phyloP scores from a whole-genome alignment of 371 early-diverging fungal genomes.

The Mucor piriformis region DNA sequence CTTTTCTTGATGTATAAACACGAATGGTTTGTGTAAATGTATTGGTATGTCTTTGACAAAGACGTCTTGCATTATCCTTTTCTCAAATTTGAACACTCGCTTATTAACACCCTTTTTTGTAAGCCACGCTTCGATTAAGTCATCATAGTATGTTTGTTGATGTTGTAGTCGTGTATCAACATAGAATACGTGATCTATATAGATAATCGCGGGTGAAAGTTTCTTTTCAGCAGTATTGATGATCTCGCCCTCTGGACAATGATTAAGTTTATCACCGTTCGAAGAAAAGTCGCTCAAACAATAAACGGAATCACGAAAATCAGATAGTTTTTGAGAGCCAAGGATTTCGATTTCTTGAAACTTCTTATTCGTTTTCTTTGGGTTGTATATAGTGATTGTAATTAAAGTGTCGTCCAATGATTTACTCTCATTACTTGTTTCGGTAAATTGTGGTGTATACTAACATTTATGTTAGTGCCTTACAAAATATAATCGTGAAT shows the following conservation, averaged over 20 bases:
- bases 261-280: conserved; percentile 10
- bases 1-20: conserved; percentile 71
- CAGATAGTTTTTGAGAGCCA: conserved; percentile 44
- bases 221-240: conserved; percentile 30
- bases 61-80: conserved; percentile 52
- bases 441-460: background rate
- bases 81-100: conserved; percentile 20
- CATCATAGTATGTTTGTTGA: background rate
- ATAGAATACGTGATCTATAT: conserved; percentile 52
- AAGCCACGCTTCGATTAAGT: conserved; percentile 5
- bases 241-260: conserved; percentile 5
- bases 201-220: conserved; percentile 38
- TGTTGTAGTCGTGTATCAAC: conserved; percentile 40
- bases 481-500: too few species aligned
- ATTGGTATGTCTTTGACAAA: conserved; percentile 61
- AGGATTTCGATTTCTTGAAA: conserved; percentile 53
- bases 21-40: conserved; percentile 63
- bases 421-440: background rate
- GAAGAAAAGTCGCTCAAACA: conserved; percentile 38
- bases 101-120: conserved; percentile 19
- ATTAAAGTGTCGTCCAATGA: conserved; percentile 15
- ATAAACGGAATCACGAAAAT: conserved; percentile 51
- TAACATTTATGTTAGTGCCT: background rate
- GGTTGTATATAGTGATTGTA: conserved; percentile 37
- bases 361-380: conserved; percentile 23